Evolutionary conservation across 352 stramenopile genomes (phyloP).

Genomic region (Globisporangium alternatum): DNA sequence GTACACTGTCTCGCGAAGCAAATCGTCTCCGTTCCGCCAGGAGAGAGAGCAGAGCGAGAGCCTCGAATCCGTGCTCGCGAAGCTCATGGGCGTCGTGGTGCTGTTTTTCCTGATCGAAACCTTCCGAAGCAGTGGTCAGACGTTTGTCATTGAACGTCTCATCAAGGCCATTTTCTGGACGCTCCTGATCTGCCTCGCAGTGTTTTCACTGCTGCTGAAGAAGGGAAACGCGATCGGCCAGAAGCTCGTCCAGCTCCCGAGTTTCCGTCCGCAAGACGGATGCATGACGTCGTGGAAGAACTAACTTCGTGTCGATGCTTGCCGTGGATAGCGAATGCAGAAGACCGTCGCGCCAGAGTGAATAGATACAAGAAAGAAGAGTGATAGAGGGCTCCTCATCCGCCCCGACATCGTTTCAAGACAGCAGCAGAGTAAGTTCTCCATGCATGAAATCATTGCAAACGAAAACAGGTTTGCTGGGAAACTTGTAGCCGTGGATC

Average conservation of each 20-base stretch:
- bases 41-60: slow-evolving; percentile 29
- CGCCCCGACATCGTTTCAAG: neutral
- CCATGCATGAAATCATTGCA: too few species aligned
- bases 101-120: slow-evolving; percentile 65
- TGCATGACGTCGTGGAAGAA: slow-evolving; percentile 77
- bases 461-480: too few species aligned
- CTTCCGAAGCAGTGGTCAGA: slow-evolving; percentile 35
- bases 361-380: neutral
- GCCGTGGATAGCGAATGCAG: too few species aligned
- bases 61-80: slow-evolving; percentile 51
- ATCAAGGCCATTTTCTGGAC: slow-evolving; percentile 53
- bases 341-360: neutral
- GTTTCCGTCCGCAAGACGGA: slow-evolving; percentile 64
- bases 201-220: slow-evolving; percentile 69
- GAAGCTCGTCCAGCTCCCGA: slow-evolving; percentile 63
- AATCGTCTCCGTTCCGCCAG: slow-evolving; percentile 45
- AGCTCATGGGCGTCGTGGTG: slow-evolving; percentile 46
- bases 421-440: neutral
- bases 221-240: slow-evolving; percentile 69
- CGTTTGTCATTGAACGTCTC: slow-evolving; percentile 53
- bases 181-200: slow-evolving; percentile 35
- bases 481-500: too few species aligned
- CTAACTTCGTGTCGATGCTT: slow-evolving; percentile 18
- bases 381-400: neutral
- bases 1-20: slow-evolving; percentile 47